Percentiles rank a stretch among this genome's conserved stretches.
These are phyloP conservation scores for Fusarium burgessii DNA, from an alignment of 2,329 filamentous ascomycete genomes.

Conservation along the genomic window DNA sequence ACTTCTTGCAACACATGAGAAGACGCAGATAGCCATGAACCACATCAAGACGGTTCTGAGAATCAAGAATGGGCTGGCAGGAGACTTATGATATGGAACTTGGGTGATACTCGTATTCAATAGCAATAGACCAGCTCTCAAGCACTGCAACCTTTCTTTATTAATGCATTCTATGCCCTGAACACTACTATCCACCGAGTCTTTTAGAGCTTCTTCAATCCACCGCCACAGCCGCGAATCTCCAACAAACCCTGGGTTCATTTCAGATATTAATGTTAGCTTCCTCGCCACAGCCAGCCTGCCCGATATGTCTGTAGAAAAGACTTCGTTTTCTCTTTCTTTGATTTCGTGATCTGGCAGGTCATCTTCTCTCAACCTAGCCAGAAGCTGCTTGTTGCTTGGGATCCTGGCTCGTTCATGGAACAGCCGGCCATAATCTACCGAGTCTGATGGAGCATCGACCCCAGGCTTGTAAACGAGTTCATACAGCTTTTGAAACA, in stretches of 20 bases:
- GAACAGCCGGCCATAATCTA: slow-evolving; percentile 14
- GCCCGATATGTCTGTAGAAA: not conserved
- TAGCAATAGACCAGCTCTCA: not conserved
- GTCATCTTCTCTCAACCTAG: slow-evolving; percentile 24
- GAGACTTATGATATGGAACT: not conserved
- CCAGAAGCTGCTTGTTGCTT: slow-evolving; percentile 20
- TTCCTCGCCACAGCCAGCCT: not conserved
- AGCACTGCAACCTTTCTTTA: accelerated
- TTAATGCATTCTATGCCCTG: not conserved
- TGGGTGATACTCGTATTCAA: not conserved
- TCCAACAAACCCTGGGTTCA: not conserved
- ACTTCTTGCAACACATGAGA: slow-evolving; percentile 1
- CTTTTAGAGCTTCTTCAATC: not conserved
- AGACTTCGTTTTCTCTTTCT: accelerated
- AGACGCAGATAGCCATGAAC: not conserved
- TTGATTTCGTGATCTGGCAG: not conserved
- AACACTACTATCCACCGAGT: accelerated
- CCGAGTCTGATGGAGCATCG: not conserved
- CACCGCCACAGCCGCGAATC: not conserved
- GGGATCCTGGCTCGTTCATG: slow-evolving; percentile 10
- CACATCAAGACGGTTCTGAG: slow-evolving; percentile 3
- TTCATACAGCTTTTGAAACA: slow-evolving; percentile 25
- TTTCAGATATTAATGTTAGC: not conserved
- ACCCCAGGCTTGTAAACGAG: slow-evolving; percentile 6
- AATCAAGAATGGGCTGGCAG: slow-evolving; percentile 5